These are phyloP conservation scores for Leccinum solheimii DNA, from an alignment of 1,284 basidiomycete species.

Conservation along the genomic window DNA sequence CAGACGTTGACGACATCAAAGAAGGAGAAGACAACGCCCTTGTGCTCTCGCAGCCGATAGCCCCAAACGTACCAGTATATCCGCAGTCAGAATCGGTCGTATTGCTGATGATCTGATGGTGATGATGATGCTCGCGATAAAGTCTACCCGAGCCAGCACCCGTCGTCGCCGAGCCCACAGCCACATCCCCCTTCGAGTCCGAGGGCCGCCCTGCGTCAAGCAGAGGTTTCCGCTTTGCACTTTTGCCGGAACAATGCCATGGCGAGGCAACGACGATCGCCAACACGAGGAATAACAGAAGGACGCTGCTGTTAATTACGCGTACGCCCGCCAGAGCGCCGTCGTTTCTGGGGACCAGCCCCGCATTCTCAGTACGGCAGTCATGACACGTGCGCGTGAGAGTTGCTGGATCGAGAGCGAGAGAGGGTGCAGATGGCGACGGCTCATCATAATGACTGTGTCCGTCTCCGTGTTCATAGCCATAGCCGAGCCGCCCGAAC, in stretches of 20 bases:
- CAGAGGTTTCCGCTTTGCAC: background rate
- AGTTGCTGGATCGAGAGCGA: slow-evolving; percentile 9
- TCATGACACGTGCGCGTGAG: background rate
- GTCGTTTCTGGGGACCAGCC: background rate
- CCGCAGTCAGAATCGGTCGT: background rate
- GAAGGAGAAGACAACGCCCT: background rate
- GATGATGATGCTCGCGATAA: background rate
- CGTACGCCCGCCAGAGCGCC: background rate
- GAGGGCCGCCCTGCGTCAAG: background rate
- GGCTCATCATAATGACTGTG: background rate
- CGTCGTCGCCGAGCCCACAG: background rate
- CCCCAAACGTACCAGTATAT: background rate
- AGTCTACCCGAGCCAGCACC: background rate
- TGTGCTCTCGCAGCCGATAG: background rate
- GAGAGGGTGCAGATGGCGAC: background rate
- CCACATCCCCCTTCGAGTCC: background rate
- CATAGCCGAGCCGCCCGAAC: background rate
- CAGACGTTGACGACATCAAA: background rate
- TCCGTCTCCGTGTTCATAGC: background rate
- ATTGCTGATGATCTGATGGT: background rate
- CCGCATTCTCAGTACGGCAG: background rate
- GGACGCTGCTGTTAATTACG: background rate
- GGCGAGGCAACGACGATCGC: background rate
- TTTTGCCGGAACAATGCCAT: background rate
- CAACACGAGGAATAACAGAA: slow-evolving; percentile 10